Evolutionary conservation across 2,329 filamentous ascomycete species (phyloP).

Genomic region (Tympanopsis confertula): DNA sequence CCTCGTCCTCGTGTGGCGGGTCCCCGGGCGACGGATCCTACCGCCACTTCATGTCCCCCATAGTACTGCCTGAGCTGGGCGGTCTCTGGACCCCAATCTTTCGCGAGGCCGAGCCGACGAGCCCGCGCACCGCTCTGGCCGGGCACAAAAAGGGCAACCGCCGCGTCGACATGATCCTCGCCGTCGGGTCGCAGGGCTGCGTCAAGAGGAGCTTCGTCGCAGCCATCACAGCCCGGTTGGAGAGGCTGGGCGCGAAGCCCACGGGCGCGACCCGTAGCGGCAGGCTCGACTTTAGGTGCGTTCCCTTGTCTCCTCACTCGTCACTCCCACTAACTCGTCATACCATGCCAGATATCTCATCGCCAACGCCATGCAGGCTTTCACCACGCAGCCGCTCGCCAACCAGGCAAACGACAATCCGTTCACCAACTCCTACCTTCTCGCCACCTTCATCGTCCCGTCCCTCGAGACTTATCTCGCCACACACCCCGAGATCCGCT

Average conservation of each 20-base stretch:
- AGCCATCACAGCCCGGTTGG: constrained; percentile 36
- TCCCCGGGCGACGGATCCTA: constrained; percentile 29
- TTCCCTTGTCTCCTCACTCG: background rate
- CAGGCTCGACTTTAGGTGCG: constrained; percentile 45
- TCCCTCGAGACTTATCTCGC: constrained; percentile 49
- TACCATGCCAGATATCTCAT: constrained; percentile 38
- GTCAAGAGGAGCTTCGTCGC: constrained; percentile 37
- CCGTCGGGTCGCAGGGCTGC: constrained; percentile 42
- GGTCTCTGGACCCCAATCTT: constrained; percentile 42
- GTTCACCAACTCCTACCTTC: constrained; percentile 36
- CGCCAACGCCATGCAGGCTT: constrained; percentile 46
- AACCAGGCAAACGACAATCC: constrained; percentile 40
- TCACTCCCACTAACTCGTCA: constrained; percentile 2
- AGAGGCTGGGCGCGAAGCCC: constrained; percentile 38
- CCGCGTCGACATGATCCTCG: constrained; percentile 44
- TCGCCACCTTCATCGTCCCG: constrained; percentile 46
- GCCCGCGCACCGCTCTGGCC: constrained; percentile 7
- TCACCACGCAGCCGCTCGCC: constrained; percentile 35
- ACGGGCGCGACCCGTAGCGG: constrained; percentile 38
- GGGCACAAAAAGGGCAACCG: constrained; percentile 19
- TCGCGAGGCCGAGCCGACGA: constrained; percentile 18
- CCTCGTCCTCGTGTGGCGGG: constrained; percentile 23
- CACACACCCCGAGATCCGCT: constrained; percentile 36
- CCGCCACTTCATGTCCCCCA: constrained; percentile 32
- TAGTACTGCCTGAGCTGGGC: constrained; percentile 32